Evolutionary conservation across 306 rosid genomes (phyloP).

Genomic region (barrel medic (Medicago truncatula)): MtrunA17r5.0-ANR NC_053042.1:1525001-1525500

Average conservation of each 20-base stretch:
- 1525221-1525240: slow-evolving; percentile 12
- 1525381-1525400: slow-evolving; percentile 69
- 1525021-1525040: no score
- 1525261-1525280: slow-evolving; percentile 72
- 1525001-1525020: no score
- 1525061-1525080: not conserved
- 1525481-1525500: not conserved
- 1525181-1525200: not conserved
- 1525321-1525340: slow-evolving; percentile 68
- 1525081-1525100: not conserved
- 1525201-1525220: not conserved
- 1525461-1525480: not conserved
- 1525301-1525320: slow-evolving; percentile 65
- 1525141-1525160: not conserved
- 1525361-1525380: slow-evolving; percentile 60
- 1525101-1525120: not conserved
- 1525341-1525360: slow-evolving; percentile 55
- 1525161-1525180: not conserved
- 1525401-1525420: slow-evolving; percentile 86
- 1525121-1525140: not conserved
- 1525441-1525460: not conserved
- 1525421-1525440: slow-evolving; percentile 3
- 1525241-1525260: slow-evolving; percentile 80
- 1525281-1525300: slow-evolving; percentile 81
- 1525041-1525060: no score